These are phyloP conservation scores for Arthrinium phaeospermum DNA, from an alignment of 2,329 filamentous ascomycete genomes.

Conservation along the genomic window DNA sequence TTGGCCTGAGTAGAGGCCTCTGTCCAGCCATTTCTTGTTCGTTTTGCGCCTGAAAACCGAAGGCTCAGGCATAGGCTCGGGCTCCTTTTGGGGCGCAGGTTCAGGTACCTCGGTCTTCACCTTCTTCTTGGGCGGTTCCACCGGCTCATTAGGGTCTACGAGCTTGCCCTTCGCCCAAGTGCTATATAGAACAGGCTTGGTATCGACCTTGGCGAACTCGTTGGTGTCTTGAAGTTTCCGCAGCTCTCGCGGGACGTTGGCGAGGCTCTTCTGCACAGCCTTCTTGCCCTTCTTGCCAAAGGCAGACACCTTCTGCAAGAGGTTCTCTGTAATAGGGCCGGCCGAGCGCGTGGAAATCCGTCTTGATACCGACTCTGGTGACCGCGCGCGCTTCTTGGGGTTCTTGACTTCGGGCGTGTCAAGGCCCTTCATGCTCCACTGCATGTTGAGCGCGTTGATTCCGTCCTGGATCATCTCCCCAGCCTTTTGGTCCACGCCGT, in stretches of 20 bases:
- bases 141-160: constrained; percentile 49
- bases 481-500: constrained; percentile 37
- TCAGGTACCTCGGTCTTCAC: constrained; percentile 37
- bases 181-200: constrained; percentile 60
- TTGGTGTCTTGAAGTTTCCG: constrained; percentile 66
- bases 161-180: constrained; percentile 71
- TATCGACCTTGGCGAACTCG: constrained; percentile 65
- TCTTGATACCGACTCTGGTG: constrained; percentile 33
- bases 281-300: constrained; percentile 67
- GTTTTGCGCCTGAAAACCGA: constrained; percentile 44
- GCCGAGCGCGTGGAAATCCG: constrained; percentile 53
- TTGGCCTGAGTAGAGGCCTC: constrained; percentile 89
- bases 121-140: constrained; percentile 45
- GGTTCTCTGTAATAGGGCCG: constrained; percentile 49
- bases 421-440: constrained; percentile 47
- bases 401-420: constrained; percentile 42
- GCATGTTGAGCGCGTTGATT: constrained; percentile 54
- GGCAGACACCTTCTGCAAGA: constrained; percentile 55
- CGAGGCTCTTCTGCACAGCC: constrained; percentile 53
- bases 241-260: constrained; percentile 62
- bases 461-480: constrained; percentile 41
- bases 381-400: constrained; percentile 39
- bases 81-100: constrained; percentile 41
- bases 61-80: constrained; percentile 36
- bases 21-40: constrained; percentile 78